phyloP scores from a whole-genome alignment of 768 basidiomycete species.

The Lactarius indigo region DNA sequence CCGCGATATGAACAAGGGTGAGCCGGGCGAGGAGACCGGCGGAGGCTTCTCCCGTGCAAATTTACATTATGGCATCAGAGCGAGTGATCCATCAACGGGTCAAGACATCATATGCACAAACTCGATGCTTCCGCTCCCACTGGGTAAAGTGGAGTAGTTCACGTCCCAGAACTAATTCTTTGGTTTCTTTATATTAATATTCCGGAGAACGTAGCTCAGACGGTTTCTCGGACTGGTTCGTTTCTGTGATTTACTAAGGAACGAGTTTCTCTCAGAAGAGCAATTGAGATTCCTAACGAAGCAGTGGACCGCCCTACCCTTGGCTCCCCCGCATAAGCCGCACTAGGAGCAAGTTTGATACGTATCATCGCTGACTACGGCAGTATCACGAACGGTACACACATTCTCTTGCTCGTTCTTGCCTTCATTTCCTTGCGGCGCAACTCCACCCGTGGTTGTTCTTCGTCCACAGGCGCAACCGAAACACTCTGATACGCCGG shows the following conservation, averaged over 20 bases:
- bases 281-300: not conserved
- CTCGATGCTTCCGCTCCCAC: not conserved
- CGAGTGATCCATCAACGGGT: not conserved
- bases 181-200: too few species aligned
- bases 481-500: not conserved
- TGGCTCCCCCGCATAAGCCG: not conserved
- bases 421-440: not conserved
- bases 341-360: not conserved
- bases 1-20: not conserved
- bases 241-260: not conserved
- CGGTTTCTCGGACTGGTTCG: not conserved
- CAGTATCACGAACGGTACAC: not conserved
- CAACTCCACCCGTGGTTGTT: not conserved
- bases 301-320: not conserved
- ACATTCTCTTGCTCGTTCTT: not conserved
- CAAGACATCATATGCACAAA: not conserved
- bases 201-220: too few species aligned
- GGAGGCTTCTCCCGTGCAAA: not conserved
- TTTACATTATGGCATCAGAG: not conserved
- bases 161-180: not conserved
- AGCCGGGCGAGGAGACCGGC: not conserved
- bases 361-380: not conserved
- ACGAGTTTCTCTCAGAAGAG: not conserved
- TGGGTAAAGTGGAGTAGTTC: not conserved
- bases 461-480: not conserved